Conservation (phyloP, 2,329 filamentous ascomycete species). For the Pseudofabraea citricarpa region DNA sequence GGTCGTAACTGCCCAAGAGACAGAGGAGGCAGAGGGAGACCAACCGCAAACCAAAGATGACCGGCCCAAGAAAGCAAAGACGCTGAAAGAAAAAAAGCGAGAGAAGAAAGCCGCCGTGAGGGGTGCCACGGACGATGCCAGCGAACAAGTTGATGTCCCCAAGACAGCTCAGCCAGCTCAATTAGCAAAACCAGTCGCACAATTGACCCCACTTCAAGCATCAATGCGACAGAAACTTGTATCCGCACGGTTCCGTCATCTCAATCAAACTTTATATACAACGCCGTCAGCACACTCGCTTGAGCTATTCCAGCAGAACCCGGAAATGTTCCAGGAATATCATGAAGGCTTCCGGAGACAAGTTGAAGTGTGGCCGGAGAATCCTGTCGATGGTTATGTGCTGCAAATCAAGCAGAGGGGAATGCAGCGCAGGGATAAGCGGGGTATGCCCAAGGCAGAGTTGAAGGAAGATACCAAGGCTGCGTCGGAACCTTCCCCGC, state of each 20-base stretch:
- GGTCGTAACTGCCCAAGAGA: conserved; percentile 7
- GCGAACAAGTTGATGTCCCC: conserved; percentile 10
- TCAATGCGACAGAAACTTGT: conserved; percentile 94
- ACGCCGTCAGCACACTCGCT: conserved; percentile 82
- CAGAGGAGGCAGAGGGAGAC: conserved; percentile 2
- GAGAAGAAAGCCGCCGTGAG: conserved; percentile 22
- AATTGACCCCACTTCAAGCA: conserved; percentile 86
- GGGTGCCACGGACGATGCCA: conserved; percentile 5
- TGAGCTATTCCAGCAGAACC: conserved; percentile 74
- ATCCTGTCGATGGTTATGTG: conserved; percentile 89
- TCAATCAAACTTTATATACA: conserved; percentile 96
- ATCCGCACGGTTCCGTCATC: conserved; percentile 91
- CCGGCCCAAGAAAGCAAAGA: conserved; percentile 21
- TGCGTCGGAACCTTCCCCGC: conserved; percentile 27
- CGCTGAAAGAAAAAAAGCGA: conserved; percentile 33
- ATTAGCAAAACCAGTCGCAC: conserved; percentile 39
- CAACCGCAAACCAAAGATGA: conserved; percentile 19
- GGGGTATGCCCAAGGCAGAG: conserved; percentile 20
- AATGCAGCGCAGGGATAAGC: conserved; percentile 35
- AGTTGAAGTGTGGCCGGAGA: conserved; percentile 93
- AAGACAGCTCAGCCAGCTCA: conserved; percentile 26
- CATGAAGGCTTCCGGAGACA: conserved; percentile 95
- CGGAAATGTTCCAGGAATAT: conserved; percentile 94
- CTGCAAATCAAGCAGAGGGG: conserved; percentile 64
- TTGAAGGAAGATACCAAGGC: conserved; percentile 6